Evolutionary conservation across 1,139 yeast genomes (phyloP).

Genomic region (Suhomyces bokatorum): DNA sequence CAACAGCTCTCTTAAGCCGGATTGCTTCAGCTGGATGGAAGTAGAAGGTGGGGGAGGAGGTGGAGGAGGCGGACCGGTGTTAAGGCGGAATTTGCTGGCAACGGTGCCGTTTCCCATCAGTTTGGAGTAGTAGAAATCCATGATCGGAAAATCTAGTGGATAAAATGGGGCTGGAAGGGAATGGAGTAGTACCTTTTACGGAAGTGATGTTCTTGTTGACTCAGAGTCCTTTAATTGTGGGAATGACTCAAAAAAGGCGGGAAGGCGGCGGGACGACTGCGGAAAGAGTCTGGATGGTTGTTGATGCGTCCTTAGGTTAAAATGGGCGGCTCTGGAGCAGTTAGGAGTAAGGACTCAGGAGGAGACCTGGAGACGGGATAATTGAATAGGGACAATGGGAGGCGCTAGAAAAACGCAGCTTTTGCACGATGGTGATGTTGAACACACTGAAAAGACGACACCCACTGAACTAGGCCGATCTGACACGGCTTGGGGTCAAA

Average conservation of each 20-base stretch:
- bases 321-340: too few relatives aligned
- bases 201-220: too few relatives aligned
- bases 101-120: constrained; percentile 44
- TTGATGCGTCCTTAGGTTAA: too few relatives aligned
- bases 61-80: constrained; percentile 5
- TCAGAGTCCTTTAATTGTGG: too few relatives aligned
- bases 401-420: background rate
- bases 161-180: background rate
- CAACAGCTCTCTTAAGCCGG: constrained; percentile 20
- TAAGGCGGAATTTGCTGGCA: constrained; percentile 37
- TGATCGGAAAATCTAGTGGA: constrained; percentile 8
- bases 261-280: too few relatives aligned
- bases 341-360: too few relatives aligned
- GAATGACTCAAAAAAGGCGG: background rate
- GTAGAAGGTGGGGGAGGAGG: background rate
- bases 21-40: constrained; percentile 24
- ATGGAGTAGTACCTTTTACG: background rate
- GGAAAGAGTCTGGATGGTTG: too few relatives aligned
- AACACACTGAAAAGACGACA: background rate
- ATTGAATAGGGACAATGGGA: background rate
- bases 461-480: background rate
- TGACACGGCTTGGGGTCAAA: background rate
- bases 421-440: background rate
- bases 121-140: constrained; percentile 40
- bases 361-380: too few relatives aligned